phyloP scores from a whole-genome alignment of 768 basidiomycete genomes.

The Hemileccinum rubropunctum region DNA sequence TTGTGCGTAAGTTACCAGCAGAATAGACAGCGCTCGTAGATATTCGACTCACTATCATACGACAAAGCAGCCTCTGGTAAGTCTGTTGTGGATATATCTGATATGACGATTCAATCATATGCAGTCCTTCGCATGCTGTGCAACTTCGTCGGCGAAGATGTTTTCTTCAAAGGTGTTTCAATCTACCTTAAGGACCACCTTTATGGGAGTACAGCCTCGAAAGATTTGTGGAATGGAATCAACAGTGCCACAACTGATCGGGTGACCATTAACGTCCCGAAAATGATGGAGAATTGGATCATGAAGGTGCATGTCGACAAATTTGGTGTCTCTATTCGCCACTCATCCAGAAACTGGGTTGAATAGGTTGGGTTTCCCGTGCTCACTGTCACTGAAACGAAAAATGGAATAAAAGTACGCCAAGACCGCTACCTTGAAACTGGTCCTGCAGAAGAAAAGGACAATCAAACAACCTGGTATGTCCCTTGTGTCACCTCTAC shows the following conservation, averaged over 20 bases:
- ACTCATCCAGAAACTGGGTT: neutral
- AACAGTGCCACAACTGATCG: conserved; percentile 50
- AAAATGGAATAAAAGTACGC: conserved; percentile 68
- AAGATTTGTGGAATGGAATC: conserved; percentile 87
- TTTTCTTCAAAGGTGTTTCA: conserved; percentile 85
- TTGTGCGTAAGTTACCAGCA: neutral
- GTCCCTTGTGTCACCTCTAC: neutral
- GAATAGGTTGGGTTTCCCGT: conserved; percentile 81
- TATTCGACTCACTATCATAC: conserved; percentile 88
- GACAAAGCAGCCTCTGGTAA: conserved; percentile 76
- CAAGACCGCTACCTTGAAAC: conserved; percentile 94
- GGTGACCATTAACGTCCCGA: conserved; percentile 56
- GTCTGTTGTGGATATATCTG: conserved; percentile 6
- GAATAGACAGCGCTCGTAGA: conserved; percentile 41
- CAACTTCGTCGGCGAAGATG: conserved; percentile 83
- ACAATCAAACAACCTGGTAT: conserved; percentile 88
- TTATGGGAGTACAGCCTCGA: conserved; percentile 81
- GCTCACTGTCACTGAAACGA: conserved; percentile 76
- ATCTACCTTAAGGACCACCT: conserved; percentile 88
- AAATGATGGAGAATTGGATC: conserved; percentile 91
- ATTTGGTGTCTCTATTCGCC: neutral
- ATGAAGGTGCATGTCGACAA: conserved; percentile 50
- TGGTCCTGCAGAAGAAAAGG: conserved; percentile 71
- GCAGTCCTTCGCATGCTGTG: conserved; percentile 92
- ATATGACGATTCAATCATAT: neutral